Conservation (phyloP, 306 rosid species). For the Fragaria vesca region DNA sequence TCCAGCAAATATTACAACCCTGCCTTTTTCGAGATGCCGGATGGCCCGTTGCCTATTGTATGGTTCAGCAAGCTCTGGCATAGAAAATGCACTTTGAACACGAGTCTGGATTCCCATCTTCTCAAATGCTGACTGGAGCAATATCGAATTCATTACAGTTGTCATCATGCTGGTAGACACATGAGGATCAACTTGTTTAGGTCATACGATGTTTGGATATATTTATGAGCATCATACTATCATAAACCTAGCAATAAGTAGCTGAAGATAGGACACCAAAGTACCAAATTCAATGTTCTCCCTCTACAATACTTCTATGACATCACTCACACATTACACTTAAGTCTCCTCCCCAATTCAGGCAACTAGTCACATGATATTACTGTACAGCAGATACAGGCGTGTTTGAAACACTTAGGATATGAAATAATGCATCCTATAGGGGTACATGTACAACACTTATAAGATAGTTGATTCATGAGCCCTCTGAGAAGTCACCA, state of each 20-base stretch:
- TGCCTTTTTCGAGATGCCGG: conserved; percentile 52
- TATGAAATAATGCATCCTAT: neutral
- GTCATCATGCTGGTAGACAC: conserved; percentile 50
- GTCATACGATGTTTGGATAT: neutral
- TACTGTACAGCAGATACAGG: neutral
- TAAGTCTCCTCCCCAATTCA: neutral
- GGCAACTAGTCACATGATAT: neutral
- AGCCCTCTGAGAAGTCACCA: neutral
- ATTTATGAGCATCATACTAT: neutral
- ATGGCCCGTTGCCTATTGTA: conserved; percentile 50
- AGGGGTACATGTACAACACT: neutral
- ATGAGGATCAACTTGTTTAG: conserved; percentile 16
- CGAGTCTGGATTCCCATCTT: conserved; percentile 48
- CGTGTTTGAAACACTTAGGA: neutral
- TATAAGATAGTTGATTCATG: neutral
- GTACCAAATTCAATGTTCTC: neutral
- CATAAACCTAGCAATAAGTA: neutral
- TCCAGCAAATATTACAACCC: conserved; percentile 54
- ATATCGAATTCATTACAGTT: conserved; percentile 46
- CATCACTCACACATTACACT: neutral
- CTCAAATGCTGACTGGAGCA: conserved; percentile 52
- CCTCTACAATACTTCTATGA: neutral
- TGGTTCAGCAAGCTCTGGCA: conserved; percentile 55
- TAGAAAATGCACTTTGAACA: conserved; percentile 45
- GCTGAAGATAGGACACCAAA: neutral